Evolutionary conservation across 768 basidiomycete genomes (phyloP), one percentile per base, ranked within the genome.

Genomic region (Suillus alpinus): DNA sequence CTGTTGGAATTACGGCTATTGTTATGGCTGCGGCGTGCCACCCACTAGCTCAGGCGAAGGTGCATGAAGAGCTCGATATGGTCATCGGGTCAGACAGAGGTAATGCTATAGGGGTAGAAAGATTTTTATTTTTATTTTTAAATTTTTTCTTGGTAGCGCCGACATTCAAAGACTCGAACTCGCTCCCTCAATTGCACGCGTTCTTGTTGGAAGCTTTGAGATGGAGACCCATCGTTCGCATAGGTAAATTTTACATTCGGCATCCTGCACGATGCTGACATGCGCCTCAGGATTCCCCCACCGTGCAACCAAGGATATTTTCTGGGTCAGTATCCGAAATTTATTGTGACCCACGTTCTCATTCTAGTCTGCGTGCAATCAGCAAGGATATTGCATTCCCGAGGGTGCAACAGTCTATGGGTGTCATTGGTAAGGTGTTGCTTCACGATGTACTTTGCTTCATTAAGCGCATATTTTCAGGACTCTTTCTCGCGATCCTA

Each of bases 271-370:
- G 29, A 20, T 52, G 7, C 2, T 47, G 16, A 50, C 43, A 34
- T 60, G 1, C 20, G 18, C 14, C 26, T 12, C 31, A 67, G 86
- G 86, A 0, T 84, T 87, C 55, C 75, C 83, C 0, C 88, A 89
- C 62, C 80, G 80, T 56, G 81, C 86, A 0, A 88, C 81, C 1
- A 82, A 80, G 57, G 86, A 88, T 60, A 79, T 89, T 43, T 68
- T 83, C 20, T 88, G 84, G 82, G 84, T 84, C 14, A 32, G 58
- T 26, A 6, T 14, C 32, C 34, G 14, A n/a, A 14, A 20, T 52
- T 52, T n/a, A 18, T 20, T 14, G 50, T 52, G 34, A 32, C 1
- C 50, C 32, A 20, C n/a, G 18, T 20, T 52, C 50, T 52, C n/a
- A 52, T 32, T 34, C n/a, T 12, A n/a, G 18, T 34, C 26, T 18